A percentile compares a stretch with the other conserved stretches of the same genome.
These are phyloP conservation scores for Babesia divergens DNA, from an alignment of 169 alveolate genomes.

Conservation along the genomic window DNA sequence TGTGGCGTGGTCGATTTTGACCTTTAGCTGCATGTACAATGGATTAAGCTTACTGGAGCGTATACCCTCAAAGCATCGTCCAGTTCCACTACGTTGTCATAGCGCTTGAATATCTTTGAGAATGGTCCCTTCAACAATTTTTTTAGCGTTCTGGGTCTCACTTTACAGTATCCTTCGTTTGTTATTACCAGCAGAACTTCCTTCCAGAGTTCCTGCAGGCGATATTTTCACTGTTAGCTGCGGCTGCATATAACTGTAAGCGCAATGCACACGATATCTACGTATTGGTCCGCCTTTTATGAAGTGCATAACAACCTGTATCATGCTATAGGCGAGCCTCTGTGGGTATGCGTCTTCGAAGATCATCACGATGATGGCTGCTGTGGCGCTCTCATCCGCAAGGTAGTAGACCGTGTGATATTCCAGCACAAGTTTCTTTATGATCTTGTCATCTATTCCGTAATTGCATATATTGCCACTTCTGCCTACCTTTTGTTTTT, in stretches of 20 bases:
- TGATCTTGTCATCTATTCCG: neutral
- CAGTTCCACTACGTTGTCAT: slow-evolving; percentile 12
- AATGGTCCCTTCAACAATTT: neutral
- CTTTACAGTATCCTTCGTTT: neutral
- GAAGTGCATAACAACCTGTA: slow-evolving; percentile 27
- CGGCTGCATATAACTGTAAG: no score
- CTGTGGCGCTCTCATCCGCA: neutral
- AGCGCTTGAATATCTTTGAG: slow-evolving; percentile 15
- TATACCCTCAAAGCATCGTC: slow-evolving; percentile 35
- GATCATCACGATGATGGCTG: slow-evolving; percentile 23
- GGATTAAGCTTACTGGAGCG: neutral
- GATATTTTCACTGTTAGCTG: no score
- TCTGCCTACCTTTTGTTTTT: neutral
- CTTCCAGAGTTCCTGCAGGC: neutral
- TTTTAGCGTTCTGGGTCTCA: neutral
- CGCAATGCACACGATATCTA: neutral
- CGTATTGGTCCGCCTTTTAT: neutral
- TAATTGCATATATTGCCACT: neutral
- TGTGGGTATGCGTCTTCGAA: slow-evolving; percentile 33
- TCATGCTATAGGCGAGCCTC: slow-evolving; percentile 28
- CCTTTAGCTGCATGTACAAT: slow-evolving; percentile 5
- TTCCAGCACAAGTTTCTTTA: neutral
- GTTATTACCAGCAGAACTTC: neutral
- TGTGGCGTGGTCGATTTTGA: slow-evolving; percentile 19
- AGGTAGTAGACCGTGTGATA: slow-evolving; percentile 7